phyloP scores from a whole-genome alignment of 768 basidiomycete species.

The Amanita brunnescens region DNA sequence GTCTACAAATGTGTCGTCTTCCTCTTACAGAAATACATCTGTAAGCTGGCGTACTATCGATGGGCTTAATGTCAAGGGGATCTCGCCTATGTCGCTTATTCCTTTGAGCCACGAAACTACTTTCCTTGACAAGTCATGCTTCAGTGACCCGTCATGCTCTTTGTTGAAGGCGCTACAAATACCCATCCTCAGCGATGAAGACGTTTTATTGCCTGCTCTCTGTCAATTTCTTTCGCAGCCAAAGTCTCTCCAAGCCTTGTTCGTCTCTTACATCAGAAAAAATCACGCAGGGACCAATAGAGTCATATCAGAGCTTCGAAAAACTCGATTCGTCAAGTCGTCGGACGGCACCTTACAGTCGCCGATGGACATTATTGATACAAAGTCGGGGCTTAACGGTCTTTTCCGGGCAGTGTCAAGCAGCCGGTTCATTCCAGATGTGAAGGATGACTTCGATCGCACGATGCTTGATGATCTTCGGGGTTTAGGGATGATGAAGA shows the following conservation, averaged over 20 bases:
- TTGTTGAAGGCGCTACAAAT: conserved; percentile 17
- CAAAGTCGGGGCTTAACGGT: conserved; percentile 11
- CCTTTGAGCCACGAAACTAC: conserved; percentile 15
- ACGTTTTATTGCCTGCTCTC: conserved; percentile 20
- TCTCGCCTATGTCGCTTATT: conserved; percentile 13
- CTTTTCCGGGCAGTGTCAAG: conserved; percentile 5
- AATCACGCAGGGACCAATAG: conserved; percentile 13
- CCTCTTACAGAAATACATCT: background rate
- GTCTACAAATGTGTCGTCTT: background rate
- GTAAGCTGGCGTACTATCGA: conserved; percentile 1
- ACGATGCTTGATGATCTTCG: conserved; percentile 11
- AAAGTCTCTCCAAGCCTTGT: conserved; percentile 15
- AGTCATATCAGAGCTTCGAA: conserved; percentile 17
- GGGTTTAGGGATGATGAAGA: conserved; percentile 20
- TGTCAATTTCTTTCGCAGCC: conserved; percentile 22
- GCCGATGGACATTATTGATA: conserved; percentile 19
- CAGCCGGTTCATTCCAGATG: background rate
- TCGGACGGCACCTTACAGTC: conserved; percentile 12
- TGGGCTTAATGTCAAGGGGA: background rate
- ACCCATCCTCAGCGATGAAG: conserved; percentile 13
- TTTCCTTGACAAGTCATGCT: conserved; percentile 21
- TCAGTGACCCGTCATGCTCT: conserved; percentile 15
- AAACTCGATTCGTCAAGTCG: conserved; percentile 20
- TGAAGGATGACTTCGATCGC: background rate
- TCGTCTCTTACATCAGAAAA: conserved; percentile 21